Base-by-base conservation (phyloP, 2,329 filamentous ascomycete genomes). In the Periconia sp. region DNA sequence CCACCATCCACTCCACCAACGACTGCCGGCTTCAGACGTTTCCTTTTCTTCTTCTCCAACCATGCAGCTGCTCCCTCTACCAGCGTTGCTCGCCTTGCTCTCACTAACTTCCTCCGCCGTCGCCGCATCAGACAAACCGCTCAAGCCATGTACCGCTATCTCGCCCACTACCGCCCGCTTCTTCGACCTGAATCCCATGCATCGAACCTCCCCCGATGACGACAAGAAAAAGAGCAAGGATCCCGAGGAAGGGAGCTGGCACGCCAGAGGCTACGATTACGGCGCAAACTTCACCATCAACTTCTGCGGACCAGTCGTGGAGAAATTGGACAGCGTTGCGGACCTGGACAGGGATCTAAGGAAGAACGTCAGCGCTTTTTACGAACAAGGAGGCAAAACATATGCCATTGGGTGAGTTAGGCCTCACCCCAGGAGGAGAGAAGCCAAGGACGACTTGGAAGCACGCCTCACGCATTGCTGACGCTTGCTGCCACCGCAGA, bases 231-330 rank as follows among this genome's bases (percentile, higher is more conserved):
- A 76, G 56, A 68, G 69, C 23, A 68, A 70, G 44, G 80, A 87
- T 62, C 80, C 78, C 13, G 83, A 86, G 41, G 80, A 80, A 50
- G 79, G 83, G 55, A 87, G 80, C 66, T 83, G 82, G 77, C 81
- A 85, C 58, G 85, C 88, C 8, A 83, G 82, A 54, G 90, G 90
- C 33, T 89, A 86, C 71, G 90, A 93, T 74, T 90, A 92, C 62
- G 85, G 84, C 58, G 84, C 85, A 59, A 93, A 93, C 76, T 94
- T 94, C 67, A 93, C 90, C 1, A 70, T 93, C 64, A 94, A 94
- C 75, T 87, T 94, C 63, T 94, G 90, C 76, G 86, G 82, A 35
- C 80, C 89, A 1, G 88, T 92, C n/a, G 82, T 92, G 15, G 84
- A 89, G 62, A 77, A 83, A 15, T 77, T 89, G 18, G 77, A 81